phyloP scores from a whole-genome alignment of 306 rosid species.

The Lathyrus tuberosus region DNA sequence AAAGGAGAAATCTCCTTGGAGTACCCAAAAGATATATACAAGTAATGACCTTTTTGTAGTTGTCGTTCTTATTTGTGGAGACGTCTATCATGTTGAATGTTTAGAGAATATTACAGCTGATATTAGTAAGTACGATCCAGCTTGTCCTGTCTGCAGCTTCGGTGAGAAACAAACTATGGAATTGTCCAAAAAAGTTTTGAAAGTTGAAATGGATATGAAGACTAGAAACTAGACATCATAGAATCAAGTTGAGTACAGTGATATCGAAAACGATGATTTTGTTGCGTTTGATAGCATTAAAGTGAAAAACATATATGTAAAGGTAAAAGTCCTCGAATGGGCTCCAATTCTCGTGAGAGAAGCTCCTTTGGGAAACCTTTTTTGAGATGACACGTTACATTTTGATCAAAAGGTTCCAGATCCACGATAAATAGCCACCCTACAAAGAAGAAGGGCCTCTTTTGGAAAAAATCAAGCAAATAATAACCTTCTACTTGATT shows the following conservation, averaged over 20 bases:
- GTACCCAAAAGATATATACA: conserved; percentile 57
- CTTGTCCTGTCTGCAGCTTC: conserved; percentile 81
- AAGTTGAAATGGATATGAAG: conserved; percentile 80
- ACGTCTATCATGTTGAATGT: conserved; percentile 89
- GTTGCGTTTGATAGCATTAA: conserved; percentile 51
- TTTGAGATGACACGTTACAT: conserved; percentile 76
- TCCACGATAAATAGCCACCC: conserved; percentile 58
- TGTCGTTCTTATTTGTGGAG: conserved; percentile 83
- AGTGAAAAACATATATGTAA: conserved; percentile 49
- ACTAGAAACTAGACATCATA: conserved; percentile 63
- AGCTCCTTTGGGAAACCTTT: conserved; percentile 76
- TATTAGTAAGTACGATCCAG: conserved; percentile 79
- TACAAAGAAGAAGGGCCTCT: conserved; percentile 85
- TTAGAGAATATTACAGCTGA: conserved; percentile 87
- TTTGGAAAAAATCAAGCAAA: conserved; percentile 91
- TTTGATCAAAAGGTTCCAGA: conserved; percentile 78
- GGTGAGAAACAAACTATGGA: conserved; percentile 82
- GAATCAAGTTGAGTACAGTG: conserved; percentile 60
- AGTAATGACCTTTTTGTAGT: conserved; percentile 61
- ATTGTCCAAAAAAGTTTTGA: conserved; percentile 73
- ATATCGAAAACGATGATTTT: conserved; percentile 59
- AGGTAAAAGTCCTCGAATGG: conserved; percentile 58
- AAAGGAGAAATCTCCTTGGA: conserved; percentile 64
- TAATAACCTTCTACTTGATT: conserved; percentile 50
- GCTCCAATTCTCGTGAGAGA: conserved; percentile 75